phyloP scores from a whole-genome alignment of 257 asterid genomes.

The Scutellaria minor region DNA sequence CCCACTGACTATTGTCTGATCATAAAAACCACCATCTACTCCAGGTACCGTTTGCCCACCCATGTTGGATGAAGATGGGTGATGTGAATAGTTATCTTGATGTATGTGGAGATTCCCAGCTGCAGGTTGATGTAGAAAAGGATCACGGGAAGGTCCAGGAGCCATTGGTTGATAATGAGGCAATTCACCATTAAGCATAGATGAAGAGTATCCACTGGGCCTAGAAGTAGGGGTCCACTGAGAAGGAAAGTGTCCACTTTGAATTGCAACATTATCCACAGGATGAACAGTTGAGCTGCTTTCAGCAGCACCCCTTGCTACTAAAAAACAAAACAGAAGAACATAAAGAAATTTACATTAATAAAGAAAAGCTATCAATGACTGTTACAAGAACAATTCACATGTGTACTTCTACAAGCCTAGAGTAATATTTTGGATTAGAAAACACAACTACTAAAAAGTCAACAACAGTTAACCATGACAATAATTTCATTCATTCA shows the following conservation, averaged over 20 bases:
- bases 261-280: conserved; percentile 47
- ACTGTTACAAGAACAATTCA: neutral
- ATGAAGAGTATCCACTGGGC: conserved; percentile 53
- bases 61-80: conserved; percentile 63
- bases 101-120: conserved; percentile 48
- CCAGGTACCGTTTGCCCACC: conserved; percentile 55
- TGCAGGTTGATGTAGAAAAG: conserved; percentile 52
- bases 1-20: conserved; percentile 51
- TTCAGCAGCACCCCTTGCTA: conserved; percentile 58
- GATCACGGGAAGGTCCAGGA: conserved; percentile 55
- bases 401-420: conserved; percentile 7
- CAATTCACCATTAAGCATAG: conserved; percentile 50
- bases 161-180: conserved; percentile 57
- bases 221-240: conserved; percentile 59
- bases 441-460: neutral
- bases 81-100: conserved; percentile 56
- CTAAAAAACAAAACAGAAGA: conserved; percentile 25
- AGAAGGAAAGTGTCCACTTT: conserved; percentile 54
- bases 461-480: neutral
- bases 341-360: neutral
- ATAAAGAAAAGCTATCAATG: neutral
- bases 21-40: conserved; percentile 52
- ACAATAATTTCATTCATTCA: neutral
- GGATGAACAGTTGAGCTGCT: conserved; percentile 49
- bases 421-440: neutral